Evolutionary conservation across 441 rosid species (phyloP).

Genomic region (Jatropha multifida): DNA sequence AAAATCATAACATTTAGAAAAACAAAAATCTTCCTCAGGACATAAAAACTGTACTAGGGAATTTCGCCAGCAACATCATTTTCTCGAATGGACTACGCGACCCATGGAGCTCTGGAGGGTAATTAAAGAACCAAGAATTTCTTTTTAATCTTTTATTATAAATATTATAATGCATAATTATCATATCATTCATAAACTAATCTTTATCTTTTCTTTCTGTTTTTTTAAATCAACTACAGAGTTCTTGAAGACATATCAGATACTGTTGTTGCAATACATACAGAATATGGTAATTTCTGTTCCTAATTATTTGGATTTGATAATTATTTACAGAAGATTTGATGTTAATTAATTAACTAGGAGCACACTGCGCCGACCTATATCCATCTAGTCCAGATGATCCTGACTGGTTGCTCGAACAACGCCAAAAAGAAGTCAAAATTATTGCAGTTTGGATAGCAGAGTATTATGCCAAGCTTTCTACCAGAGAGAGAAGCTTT

Average conservation of each 20-base stretch:
- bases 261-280: background rate
- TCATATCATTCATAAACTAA: background rate
- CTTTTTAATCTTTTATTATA: too few species aligned
- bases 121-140: background rate
- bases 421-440: conserved; percentile 1
- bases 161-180: background rate
- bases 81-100: conserved; percentile 38
- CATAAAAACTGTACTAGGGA: conserved; percentile 28
- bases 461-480: conserved; percentile 9
- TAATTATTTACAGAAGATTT: too few species aligned
- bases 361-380: conserved; percentile 7
- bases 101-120: conserved; percentile 25
- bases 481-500: background rate
- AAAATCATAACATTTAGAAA: background rate
- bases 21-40: conserved; percentile 24
- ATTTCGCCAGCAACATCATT: conserved; percentile 38
- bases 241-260: conserved; percentile 21
- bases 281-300: background rate
- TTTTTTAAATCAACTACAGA: background rate
- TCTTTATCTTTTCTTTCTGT: background rate
- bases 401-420: conserved; percentile 14
- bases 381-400: background rate
- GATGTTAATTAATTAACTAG: background rate
- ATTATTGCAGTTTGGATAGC: conserved; percentile 15
- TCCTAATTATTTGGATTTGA: background rate